These are phyloP conservation scores for Tricholoma saponaceum DNA, from an alignment of 768 basidiomycete species.

Conservation along the genomic window DNA sequence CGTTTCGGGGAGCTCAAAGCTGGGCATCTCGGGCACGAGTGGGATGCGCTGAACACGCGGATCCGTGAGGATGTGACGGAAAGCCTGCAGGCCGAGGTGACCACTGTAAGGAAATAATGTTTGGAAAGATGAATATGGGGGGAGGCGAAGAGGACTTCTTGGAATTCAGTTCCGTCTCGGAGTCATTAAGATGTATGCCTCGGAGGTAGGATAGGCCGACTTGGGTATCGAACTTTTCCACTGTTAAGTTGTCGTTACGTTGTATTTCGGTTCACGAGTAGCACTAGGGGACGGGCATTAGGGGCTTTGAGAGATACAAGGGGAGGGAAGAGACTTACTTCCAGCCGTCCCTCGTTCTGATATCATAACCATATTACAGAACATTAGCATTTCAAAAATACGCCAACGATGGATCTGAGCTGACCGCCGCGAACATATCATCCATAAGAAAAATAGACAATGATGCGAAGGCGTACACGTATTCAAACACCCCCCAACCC, in stretches of 20 bases:
- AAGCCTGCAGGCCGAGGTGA: conserved; percentile 57
- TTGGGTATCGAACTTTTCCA: conserved; percentile 60
- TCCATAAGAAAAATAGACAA: conserved; percentile 33
- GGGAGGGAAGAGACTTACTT: conserved; percentile 40
- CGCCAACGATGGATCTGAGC: conserved; percentile 12
- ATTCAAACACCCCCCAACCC: conserved; percentile 83
- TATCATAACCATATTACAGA: conserved; percentile 67
- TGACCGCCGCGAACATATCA: conserved; percentile 74
- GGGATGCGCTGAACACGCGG: conserved; percentile 67
- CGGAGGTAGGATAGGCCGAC: conserved; percentile 72
- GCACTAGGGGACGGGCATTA: conserved; percentile 9
- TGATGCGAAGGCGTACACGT: conserved; percentile 50
- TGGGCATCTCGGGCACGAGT: conserved; percentile 80
- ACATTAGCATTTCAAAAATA: not conserved
- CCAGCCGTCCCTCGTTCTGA: conserved; percentile 70
- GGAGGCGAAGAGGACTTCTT: conserved; percentile 31
- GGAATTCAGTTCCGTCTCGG: conserved; percentile 58
- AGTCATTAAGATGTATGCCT: conserved; percentile 87
- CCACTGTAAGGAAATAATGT: conserved; percentile 41
- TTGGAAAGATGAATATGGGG: not conserved
- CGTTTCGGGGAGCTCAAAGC: conserved; percentile 52
- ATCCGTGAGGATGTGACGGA: conserved; percentile 66
- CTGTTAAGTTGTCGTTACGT: conserved; percentile 33
- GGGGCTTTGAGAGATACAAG: not conserved
- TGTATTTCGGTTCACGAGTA: conserved; percentile 16